phyloP scores from a whole-genome alignment of 768 basidiomycete species.

The Mycena kentingensis region DNA sequence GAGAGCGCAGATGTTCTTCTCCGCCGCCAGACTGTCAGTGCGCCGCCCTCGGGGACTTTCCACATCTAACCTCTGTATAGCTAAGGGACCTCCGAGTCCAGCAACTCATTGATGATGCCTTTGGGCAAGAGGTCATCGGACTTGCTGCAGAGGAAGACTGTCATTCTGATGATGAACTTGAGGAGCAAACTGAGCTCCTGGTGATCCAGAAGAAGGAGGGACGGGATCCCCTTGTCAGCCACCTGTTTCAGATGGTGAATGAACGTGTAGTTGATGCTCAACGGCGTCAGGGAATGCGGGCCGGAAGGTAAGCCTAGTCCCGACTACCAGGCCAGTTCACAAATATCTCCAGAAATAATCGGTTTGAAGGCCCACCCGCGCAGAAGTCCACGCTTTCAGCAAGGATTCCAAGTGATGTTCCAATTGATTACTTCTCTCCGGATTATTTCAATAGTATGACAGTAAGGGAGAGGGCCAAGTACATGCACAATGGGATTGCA shows the following conservation, averaged over 20 bases:
- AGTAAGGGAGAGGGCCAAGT: not conserved
- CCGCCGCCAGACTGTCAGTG: too few species aligned
- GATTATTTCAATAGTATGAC: slow-evolving; percentile 9
- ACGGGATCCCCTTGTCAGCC: not conserved
- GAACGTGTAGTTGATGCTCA: too few species aligned
- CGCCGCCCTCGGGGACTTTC: too few species aligned
- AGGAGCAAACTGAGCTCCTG: not conserved
- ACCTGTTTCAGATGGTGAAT: not conserved
- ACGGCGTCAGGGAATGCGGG: too few species aligned
- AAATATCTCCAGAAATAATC: too few species aligned
- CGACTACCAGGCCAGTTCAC: too few species aligned
- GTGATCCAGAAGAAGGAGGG: slow-evolving; percentile 1
- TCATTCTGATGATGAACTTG: slow-evolving; percentile 7
- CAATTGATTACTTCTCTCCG: slow-evolving; percentile 12
- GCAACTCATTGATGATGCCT: slow-evolving; percentile 1
- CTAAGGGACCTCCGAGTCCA: too few species aligned
- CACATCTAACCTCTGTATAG: too few species aligned
- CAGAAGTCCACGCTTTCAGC: not conserved
- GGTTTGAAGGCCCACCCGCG: not conserved
- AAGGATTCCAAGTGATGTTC: not conserved
- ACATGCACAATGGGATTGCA: slow-evolving; percentile 13
- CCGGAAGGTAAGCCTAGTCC: too few species aligned
- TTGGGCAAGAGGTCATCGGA: not conserved
- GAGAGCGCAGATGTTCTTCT: too few species aligned
- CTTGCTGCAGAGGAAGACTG: slow-evolving; percentile 2